A percentile compares a stretch with the other conserved stretches of the same genome.
Conservation (phyloP, 2,329 filamentous ascomycete species). For the Periconia sp. region DNA sequence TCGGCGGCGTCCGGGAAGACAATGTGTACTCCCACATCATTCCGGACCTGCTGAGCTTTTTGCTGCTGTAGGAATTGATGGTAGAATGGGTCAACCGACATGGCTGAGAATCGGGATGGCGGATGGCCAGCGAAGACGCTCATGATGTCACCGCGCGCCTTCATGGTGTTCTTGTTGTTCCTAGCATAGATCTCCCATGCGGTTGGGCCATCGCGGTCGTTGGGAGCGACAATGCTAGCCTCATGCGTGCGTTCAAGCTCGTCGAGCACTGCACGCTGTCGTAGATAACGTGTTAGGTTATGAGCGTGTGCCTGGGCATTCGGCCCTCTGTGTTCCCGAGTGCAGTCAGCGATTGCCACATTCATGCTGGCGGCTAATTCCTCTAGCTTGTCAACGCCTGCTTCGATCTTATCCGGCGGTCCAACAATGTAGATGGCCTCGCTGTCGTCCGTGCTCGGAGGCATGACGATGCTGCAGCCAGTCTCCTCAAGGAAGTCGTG, state of each 20-base stretch:
- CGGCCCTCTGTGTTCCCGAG: conserved; percentile 76
- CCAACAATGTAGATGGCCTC: conserved; percentile 87
- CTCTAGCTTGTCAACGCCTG: conserved; percentile 82
- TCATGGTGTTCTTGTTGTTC: conserved; percentile 81
- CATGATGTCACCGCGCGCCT: conserved; percentile 76
- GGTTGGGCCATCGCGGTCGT: conserved; percentile 70
- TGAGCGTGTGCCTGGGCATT: conserved; percentile 81
- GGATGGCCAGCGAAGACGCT: conserved; percentile 76
- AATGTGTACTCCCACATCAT: conserved; percentile 74
- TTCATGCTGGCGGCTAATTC: conserved; percentile 88
- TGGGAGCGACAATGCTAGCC: conserved; percentile 85
- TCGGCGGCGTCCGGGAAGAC: conserved; percentile 72
- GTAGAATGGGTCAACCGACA: conserved; percentile 79
- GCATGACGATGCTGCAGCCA: conserved; percentile 86
- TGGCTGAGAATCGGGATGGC: conserved; percentile 70
- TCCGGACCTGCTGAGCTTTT: conserved; percentile 67
- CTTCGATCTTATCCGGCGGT: conserved; percentile 73
- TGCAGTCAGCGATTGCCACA: conserved; percentile 81
- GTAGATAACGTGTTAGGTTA: conserved; percentile 86
- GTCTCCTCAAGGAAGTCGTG: conserved; percentile 90
- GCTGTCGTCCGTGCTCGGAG: conserved; percentile 75
- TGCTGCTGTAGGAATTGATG: conserved; percentile 73
- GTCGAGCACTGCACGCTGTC: conserved; percentile 79
- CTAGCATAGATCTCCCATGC: conserved; percentile 89
- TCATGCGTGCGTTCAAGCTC: conserved; percentile 80